phyloP scores from a whole-genome alignment of 2,329 filamentous ascomycete species.

The Rutstroemia sp. region DNA sequence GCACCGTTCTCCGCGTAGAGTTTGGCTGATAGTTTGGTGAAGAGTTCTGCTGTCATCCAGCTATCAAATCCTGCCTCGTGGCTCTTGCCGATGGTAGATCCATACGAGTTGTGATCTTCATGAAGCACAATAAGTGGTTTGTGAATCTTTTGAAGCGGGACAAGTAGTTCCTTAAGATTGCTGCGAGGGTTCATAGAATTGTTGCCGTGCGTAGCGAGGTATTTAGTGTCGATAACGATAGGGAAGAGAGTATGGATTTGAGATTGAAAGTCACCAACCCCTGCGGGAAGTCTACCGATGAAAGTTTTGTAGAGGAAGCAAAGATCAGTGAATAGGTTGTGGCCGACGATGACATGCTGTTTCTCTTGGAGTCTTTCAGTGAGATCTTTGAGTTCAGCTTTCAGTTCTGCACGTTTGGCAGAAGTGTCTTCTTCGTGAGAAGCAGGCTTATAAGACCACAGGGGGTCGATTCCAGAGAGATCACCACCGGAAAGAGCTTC shows the following conservation, averaged over 20 bases:
- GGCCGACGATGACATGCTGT: slow-evolving; percentile 46
- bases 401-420: slow-evolving; percentile 12
- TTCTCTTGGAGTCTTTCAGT: slow-evolving; percentile 22
- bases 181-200: slow-evolving; percentile 35
- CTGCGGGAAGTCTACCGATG: slow-evolving; percentile 47
- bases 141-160: slow-evolving; percentile 33
- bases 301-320: slow-evolving; percentile 58
- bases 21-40: slow-evolving; percentile 30
- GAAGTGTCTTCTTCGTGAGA: background rate
- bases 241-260: slow-evolving; percentile 41
- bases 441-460: slow-evolving; percentile 28
- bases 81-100: slow-evolving; percentile 15
- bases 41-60: slow-evolving; percentile 38
- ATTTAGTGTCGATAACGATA: slow-evolving; percentile 53
- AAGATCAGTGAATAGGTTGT: slow-evolving; percentile 59
- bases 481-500: slow-evolving; percentile 28
- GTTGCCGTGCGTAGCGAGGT: slow-evolving; percentile 37
- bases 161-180: slow-evolving; percentile 41
- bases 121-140: slow-evolving; percentile 36
- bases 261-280: slow-evolving; percentile 44
- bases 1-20: slow-evolving; percentile 14
- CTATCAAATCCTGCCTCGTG: slow-evolving; percentile 59
- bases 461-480: slow-evolving; percentile 25
- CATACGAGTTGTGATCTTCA: slow-evolving; percentile 27
- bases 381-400: slow-evolving; percentile 21